Percentiles rank a stretch among this genome's conserved stretches.
These are phyloP conservation scores for Colletotrichum sansevieriae DNA, from an alignment of 2,329 filamentous ascomycete species.

Conservation along the genomic window DNA sequence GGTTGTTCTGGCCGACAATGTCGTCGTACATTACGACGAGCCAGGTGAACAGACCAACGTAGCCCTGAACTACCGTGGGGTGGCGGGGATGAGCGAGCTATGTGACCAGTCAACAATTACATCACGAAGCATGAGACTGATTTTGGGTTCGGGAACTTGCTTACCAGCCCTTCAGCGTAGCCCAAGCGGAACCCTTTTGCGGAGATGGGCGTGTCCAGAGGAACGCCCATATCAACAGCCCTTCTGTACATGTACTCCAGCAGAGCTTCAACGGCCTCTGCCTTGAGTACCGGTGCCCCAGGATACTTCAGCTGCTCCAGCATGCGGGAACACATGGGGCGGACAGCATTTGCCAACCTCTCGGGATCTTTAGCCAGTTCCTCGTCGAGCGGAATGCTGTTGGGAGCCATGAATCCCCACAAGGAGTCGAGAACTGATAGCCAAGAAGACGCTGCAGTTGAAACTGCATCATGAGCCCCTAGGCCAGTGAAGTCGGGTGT, in stretches of 20 bases:
- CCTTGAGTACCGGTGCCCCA: conserved; percentile 38
- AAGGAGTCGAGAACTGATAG: conserved; percentile 18
- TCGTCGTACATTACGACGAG: conserved; percentile 45
- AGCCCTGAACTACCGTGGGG: conserved; percentile 41
- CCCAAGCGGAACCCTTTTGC: conserved; percentile 43
- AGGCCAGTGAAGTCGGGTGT: conserved; percentile 13
- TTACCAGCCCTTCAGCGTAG: conserved; percentile 41
- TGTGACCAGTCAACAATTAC: conserved; percentile 15
- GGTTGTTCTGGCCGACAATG: conserved; percentile 42
- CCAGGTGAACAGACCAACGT: conserved; percentile 45
- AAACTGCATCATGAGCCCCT: conserved; percentile 21
- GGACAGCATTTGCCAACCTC: conserved; percentile 20
- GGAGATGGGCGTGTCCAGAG: conserved; percentile 42
- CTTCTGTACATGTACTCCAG: conserved; percentile 43
- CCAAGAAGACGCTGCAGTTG: conserved; percentile 9
- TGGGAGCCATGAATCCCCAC: conserved; percentile 25
- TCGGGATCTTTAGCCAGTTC: conserved; percentile 34
- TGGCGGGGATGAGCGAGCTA: conserved; percentile 44
- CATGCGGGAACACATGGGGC: conserved; percentile 35
- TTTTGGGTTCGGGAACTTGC: conserved; percentile 1
- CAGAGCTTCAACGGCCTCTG: conserved; percentile 40
- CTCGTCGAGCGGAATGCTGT: conserved; percentile 15
- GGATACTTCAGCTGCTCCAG: conserved; percentile 37
- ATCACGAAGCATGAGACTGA: conserved; percentile 9
- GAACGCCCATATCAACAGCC: conserved; percentile 41